Base-by-base conservation (phyloP, 176 grass and related monocot genomes). In the Hordeum marinum region DNA sequence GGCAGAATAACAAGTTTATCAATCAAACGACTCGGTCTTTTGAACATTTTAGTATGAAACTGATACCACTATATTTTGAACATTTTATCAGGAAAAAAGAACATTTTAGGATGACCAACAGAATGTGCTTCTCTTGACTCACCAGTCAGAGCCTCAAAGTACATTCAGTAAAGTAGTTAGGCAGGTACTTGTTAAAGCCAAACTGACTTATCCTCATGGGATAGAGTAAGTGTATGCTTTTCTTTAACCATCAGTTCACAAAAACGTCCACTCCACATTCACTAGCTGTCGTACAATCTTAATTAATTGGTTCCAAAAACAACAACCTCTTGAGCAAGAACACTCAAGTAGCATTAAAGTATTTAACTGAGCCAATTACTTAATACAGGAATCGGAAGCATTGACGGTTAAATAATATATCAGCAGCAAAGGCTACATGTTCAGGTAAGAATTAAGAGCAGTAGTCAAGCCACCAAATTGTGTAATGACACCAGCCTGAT, bases 401-500 rank as follows among this genome's bases (percentile, higher is more conserved):
- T 75, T 46, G 57, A 18, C 8, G 42, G 46, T 48, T 29, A 63
- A 70, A n/a, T 83, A 52, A 50, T 36, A 27, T 29, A 70, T 69
- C 79, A 14, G 25, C 70, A 76, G 60, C 45, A 76, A 35, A 23
- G 2, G 12, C 72, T 60, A 54, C n/a, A 25, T 61, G 58, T 25
- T n/a, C 4, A 61, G 58, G 58, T 57, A 57, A 57, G 11, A 31
- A 50, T 74, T 34, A 54, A 11, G 26, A 54, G 8, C 72, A 32
- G 15, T 3, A 31, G 43, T 52, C 42, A 75, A 31, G 42, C 43
- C 14, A 75, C 23, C 40, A 46, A 72, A 72, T 9, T 72, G 6
- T 23, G 35, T 74, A 83, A 63, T 43, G 61, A n/a, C 39, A 78
- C 76, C 43, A 7, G n/a, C 54, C 31, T 27, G 23, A 88, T 79